These are phyloP conservation scores for Trifolium subterraneum DNA, from an alignment of 306 rosid species.

Conservation along the genomic window DNA sequence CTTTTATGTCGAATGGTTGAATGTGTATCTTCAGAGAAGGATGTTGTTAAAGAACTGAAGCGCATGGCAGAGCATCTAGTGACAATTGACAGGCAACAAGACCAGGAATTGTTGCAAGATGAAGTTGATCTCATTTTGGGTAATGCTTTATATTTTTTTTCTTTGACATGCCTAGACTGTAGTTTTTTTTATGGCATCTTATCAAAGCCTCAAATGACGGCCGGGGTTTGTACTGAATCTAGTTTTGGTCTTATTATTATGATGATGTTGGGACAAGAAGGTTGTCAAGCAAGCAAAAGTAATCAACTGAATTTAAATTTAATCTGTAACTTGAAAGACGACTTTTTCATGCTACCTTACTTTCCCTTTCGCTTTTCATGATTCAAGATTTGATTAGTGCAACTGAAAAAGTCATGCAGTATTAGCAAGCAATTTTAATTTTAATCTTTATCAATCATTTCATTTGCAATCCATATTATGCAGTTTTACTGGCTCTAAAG, in stretches of 20 bases:
- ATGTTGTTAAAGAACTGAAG: slow-evolving; percentile 53
- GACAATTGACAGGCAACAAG: slow-evolving; percentile 61
- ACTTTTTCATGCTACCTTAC: background rate
- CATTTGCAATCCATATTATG: slow-evolving; percentile 13
- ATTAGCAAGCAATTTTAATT: slow-evolving; percentile 12
- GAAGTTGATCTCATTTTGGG: slow-evolving; percentile 54
- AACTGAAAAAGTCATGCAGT: slow-evolving; percentile 9
- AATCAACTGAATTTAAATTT: background rate
- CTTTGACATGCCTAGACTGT: background rate
- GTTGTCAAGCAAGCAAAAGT: slow-evolving; percentile 23
- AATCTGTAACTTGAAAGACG: background rate
- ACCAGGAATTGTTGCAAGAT: slow-evolving; percentile 57
- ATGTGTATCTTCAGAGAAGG: slow-evolving; percentile 53
- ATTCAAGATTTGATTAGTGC: background rate
- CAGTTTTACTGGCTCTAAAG: background rate
- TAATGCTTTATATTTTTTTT: slow-evolving; percentile 34
- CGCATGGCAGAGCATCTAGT: slow-evolving; percentile 71
- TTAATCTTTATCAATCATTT: slow-evolving; percentile 2
- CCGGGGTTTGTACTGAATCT: background rate
- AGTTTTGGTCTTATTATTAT: background rate
- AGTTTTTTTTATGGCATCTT: slow-evolving; percentile 8
- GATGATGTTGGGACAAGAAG: background rate
- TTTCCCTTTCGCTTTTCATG: background rate
- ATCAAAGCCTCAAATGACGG: slow-evolving; percentile 9
- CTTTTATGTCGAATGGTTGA: slow-evolving; percentile 52